Evolutionary conservation across 352 stramenopile genomes (phyloP).

Genomic region (Globisporangium spiculum): DNA sequence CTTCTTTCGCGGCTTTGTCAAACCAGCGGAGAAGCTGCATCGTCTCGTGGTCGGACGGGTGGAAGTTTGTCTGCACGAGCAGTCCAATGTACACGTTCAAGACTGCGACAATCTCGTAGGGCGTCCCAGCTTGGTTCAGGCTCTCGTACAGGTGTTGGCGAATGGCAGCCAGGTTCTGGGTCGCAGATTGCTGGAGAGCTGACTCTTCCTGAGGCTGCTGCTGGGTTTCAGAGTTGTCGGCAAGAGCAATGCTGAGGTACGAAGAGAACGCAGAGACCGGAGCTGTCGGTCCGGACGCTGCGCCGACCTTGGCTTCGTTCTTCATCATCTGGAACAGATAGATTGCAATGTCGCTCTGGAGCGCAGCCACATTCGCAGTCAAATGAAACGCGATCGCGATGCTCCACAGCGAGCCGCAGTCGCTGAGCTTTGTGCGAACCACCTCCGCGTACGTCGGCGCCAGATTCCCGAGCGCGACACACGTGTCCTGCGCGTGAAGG

Average conservation of each 20-base stretch:
- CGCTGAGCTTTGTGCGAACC: constrained; percentile 31
- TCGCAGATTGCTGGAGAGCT: constrained; percentile 24
- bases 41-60: constrained; percentile 42
- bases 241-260: constrained; percentile 19
- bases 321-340: constrained; percentile 50
- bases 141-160: constrained; percentile 24
- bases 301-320: constrained; percentile 1
- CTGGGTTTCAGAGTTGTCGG: constrained; percentile 6
- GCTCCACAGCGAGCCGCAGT: constrained; percentile 15
- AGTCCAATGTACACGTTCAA: constrained; percentile 48
- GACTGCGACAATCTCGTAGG: constrained; percentile 29
- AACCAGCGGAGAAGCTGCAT: constrained; percentile 45
- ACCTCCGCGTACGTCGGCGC: constrained; percentile 36
- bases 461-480: constrained; percentile 32
- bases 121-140: constrained; percentile 14
- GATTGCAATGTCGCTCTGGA: constrained; percentile 26
- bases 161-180: constrained; percentile 18
- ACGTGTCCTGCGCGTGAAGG: constrained; percentile 21
- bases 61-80: constrained; percentile 40
- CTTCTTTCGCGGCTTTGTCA: constrained; percentile 35
- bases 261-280: constrained; percentile 7
- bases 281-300: constrained; percentile 1
- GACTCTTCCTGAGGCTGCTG: constrained; percentile 1
- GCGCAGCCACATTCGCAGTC: constrained; percentile 14
- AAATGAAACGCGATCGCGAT: constrained; percentile 26